These are phyloP conservation scores for Helicocarpus griseus DNA, from an alignment of 2,329 filamentous ascomycete genomes.

Conservation along the genomic window DNA sequence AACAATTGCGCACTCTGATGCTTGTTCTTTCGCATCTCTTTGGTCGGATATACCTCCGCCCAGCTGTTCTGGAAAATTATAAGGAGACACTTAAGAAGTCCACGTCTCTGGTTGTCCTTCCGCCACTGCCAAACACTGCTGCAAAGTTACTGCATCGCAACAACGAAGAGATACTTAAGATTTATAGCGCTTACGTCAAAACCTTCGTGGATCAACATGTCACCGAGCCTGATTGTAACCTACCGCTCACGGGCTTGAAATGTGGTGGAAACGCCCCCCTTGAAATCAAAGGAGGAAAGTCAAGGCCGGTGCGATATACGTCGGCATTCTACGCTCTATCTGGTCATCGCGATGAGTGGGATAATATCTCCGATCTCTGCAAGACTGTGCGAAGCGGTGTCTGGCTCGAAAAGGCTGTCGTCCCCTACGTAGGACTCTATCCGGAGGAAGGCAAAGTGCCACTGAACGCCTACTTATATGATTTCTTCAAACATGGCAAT, in stretches of 20 bases:
- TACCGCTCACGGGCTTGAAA: slow-evolving; percentile 51
- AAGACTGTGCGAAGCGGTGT: slow-evolving; percentile 55
- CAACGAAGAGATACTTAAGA: slow-evolving; percentile 55
- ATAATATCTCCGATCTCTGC: slow-evolving; percentile 58
- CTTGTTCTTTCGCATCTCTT: slow-evolving; percentile 64
- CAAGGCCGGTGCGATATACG: slow-evolving; percentile 22
- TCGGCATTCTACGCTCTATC: slow-evolving; percentile 66
- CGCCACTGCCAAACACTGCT: slow-evolving; percentile 50
- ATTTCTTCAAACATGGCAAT: slow-evolving; percentile 69
- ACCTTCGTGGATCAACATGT: slow-evolving; percentile 61
- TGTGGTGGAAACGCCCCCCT: slow-evolving; percentile 26
- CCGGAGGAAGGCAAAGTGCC: slow-evolving; percentile 43
- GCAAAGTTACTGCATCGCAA: slow-evolving; percentile 48
- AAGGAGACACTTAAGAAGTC: slow-evolving; percentile 45
- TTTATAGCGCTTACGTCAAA: slow-evolving; percentile 59
- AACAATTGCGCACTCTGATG: slow-evolving; percentile 50
- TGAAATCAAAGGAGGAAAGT: slow-evolving; percentile 2
- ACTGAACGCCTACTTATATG: slow-evolving; percentile 45
- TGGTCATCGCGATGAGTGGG: slow-evolving; percentile 55
- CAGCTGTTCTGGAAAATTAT: slow-evolving; percentile 39
- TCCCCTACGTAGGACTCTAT: slow-evolving; percentile 58
- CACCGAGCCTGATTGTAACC: slow-evolving; percentile 39
- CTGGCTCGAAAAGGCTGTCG: slow-evolving; percentile 63
- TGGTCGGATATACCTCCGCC: slow-evolving; percentile 40
- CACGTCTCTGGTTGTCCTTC: slow-evolving; percentile 57